Base-by-base conservation (phyloP, 305 asterid genomes). In the Withania somnifera region DNA sequence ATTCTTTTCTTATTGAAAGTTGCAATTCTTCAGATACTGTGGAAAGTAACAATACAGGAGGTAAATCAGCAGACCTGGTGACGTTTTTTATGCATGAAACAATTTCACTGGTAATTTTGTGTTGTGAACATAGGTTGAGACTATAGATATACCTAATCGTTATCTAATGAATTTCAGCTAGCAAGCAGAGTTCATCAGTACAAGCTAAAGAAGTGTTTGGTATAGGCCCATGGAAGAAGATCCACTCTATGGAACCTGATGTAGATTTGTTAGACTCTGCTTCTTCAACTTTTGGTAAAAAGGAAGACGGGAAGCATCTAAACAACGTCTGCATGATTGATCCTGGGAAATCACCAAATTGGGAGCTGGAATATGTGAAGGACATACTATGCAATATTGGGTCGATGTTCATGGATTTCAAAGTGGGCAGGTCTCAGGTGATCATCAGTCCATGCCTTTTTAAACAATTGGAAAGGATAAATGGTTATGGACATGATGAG, bases 241-340 rank as follows among this genome's bases (percentile, higher is more conserved):
- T 82, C 45, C 85, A 86, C 82, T 82, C 89, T 81, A 79, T 75
- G 9, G 92, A 91, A 82, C 84, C 83, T 38, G 92, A 89, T 66
- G 73, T 88, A 6, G 99, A 96, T 76, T 82, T 96, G 81, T 89
- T 91, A 13, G 98, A 96, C 86, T 94, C 97, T 14, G 98, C 97
- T n/a, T 85, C 92, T 73, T 89, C 92, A 22, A 32, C 71, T 32
- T 86, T 82, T 36, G 45, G 83, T 32, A 32, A 51, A 82, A 85
- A 81, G 47, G 24, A 79, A 14, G 84, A 83, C 1, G 71, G 83
- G 78, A 77, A 83, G 86, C 84, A 47, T 50, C 76, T 36, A 32
- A 61, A 79, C 47, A 10, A 61, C 17, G 52, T 78, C n/a, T 10
- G 38, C 64, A n/a, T n/a, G n/a, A n/a, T n/a, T n/a, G n/a, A n/a